Evolutionary conservation across 805 yeast species (phyloP).

Genomic region (Gaillardinia entomophila): DNA sequence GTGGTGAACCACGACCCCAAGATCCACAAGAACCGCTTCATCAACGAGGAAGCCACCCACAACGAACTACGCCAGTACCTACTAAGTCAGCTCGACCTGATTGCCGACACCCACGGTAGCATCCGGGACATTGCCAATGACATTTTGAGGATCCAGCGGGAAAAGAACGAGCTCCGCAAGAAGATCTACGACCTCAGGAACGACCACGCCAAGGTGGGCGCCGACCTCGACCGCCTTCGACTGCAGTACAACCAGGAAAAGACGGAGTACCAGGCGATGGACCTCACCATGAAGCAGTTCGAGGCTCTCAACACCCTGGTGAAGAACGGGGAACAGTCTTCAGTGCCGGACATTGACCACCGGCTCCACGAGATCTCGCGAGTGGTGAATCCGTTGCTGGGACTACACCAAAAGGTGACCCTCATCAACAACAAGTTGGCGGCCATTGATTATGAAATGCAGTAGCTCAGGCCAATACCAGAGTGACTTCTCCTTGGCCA

Average conservation of each 20-base stretch:
- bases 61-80: slow-evolving; percentile 27
- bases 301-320: slow-evolving; percentile 1
- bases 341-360: slow-evolving; percentile 3
- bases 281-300: slow-evolving; percentile 6
- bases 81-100: slow-evolving; percentile 19
- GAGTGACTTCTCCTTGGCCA: no score
- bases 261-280: slow-evolving; percentile 10
- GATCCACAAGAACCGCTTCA: slow-evolving; percentile 4
- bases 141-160: slow-evolving; percentile 22
- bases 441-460: slow-evolving; percentile 11
- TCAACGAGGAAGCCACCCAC: slow-evolving; percentile 19
- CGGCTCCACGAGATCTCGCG: slow-evolving; percentile 9
- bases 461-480: no score
- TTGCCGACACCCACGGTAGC: slow-evolving; percentile 30
- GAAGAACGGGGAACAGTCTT: not conserved
- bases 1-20: slow-evolving; percentile 23
- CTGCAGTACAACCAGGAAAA: slow-evolving; percentile 10
- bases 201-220: slow-evolving; percentile 26
- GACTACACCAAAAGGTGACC: slow-evolving; percentile 15
- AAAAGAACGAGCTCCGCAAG: slow-evolving; percentile 25
- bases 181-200: slow-evolving; percentile 24
- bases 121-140: slow-evolving; percentile 24
- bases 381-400: slow-evolving; percentile 19
- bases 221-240: slow-evolving; percentile 24
- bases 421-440: slow-evolving; percentile 18